Conservation (phyloP, 192 early-diverging fungal genomes). For the Pilobolus umbonatus region DNA sequence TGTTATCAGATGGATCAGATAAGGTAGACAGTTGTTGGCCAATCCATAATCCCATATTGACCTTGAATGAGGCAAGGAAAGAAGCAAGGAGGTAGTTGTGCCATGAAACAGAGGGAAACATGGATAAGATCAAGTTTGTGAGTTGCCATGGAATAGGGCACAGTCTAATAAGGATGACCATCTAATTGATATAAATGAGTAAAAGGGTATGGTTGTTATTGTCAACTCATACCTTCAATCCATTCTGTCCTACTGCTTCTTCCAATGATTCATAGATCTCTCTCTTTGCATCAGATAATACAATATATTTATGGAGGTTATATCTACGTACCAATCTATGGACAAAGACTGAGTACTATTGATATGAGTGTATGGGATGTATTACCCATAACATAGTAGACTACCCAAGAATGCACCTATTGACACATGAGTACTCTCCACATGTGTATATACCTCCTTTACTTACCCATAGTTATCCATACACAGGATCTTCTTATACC, state of each 20-base stretch:
- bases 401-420: conserved; percentile 19
- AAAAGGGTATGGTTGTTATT: too few relatives aligned
- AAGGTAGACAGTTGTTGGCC: conserved; percentile 26
- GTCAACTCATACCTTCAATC: conserved; percentile 26
- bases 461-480: conserved; percentile 36
- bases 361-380: not conserved
- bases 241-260: conserved; percentile 28
- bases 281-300: conserved; percentile 2
- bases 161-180: conserved; percentile 24
- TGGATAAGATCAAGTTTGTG: conserved; percentile 13
- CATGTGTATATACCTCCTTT: not conserved
- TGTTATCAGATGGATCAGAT: too few relatives aligned
- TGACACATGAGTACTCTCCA: not conserved
- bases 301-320: conserved; percentile 13
- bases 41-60: conserved; percentile 25
- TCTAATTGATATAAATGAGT: conserved; percentile 6
- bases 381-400: conserved; percentile 1
- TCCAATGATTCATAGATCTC: conserved; percentile 19
- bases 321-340: conserved; percentile 17
- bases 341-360: not conserved
- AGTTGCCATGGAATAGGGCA: conserved; percentile 30
- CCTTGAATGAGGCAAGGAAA: conserved; percentile 11
- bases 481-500: conserved; percentile 43
- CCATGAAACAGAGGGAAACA: conserved; percentile 9
- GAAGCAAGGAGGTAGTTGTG: conserved; percentile 14